A percentile compares a stretch with the other conserved stretches of the same genome.
Conservation (phyloP, 768 basidiomycete species). For the Atractiella rhizophila region DNA sequence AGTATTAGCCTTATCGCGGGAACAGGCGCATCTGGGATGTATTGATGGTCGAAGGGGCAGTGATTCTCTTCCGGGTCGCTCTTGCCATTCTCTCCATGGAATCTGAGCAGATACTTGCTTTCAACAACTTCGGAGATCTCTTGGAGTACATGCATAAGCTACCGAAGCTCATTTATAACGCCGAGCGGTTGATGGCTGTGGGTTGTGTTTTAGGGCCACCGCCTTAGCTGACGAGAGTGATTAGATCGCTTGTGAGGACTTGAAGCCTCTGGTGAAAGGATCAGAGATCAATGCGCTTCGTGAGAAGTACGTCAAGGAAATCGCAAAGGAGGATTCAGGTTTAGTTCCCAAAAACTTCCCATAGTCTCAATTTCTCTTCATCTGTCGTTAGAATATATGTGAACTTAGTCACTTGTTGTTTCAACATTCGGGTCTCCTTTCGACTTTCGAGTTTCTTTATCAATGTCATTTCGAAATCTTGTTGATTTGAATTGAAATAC, state of each 20-base stretch:
- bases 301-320: no score
- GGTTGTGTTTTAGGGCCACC: conserved; percentile 13
- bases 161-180: conserved; percentile 79
- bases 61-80: conserved; percentile 72
- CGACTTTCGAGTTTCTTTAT: no score
- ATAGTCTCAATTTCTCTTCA: no score
- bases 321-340: no score
- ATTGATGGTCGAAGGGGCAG: conserved; percentile 73
- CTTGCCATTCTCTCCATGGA: conserved; percentile 60
- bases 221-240: background rate
- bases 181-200: conserved; percentile 71
- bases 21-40: conserved; percentile 60
- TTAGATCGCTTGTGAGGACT: conserved; percentile 5
- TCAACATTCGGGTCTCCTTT: no score
- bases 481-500: no score
- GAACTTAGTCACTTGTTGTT: no score
- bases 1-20: background rate
- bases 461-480: no score
- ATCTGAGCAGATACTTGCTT: conserved; percentile 56
- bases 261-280: no score
- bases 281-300: no score
- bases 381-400: no score
- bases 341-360: no score
- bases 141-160: conserved; percentile 72
- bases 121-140: conserved; percentile 62